Base-by-base conservation (phyloP, 345 rosid species). In the Lagerstroemia speciosa region DNA sequence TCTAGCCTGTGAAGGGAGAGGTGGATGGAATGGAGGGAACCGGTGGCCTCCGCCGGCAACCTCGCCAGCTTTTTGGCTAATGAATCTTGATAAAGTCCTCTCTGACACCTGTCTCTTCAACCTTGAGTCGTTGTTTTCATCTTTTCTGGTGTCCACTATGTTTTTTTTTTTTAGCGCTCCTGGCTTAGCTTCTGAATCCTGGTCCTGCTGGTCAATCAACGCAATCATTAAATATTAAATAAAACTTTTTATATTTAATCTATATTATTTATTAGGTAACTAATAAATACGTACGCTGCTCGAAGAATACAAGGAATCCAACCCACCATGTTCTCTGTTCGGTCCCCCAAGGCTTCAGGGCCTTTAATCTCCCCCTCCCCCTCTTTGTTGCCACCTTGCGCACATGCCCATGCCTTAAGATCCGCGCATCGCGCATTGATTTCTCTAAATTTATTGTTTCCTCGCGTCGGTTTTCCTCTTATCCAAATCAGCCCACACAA, bases 381-480 rank as follows among this genome's bases (percentile, higher is more conserved):
- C 12, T 63, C 34, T 53, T 69, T 43, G 55, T 77, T 77, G 82
- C 70, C 75, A 32, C 71, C 55, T 73, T 41, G 67, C 52, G 72
- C 84, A 83, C 87, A 81, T 81, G 87, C 78, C 73, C 63, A 66
- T 74, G 84, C 76, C 74, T 34, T 55, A 43, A 71, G 83, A 83
- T 87, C 87, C 78, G 78, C 38, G 65, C 76, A 52, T 70, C 75
- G 24, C 77, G 85, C 79, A 32, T 65, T 75, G 64, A 68, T 37
- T 58, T 66, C 46, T 41, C 46, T 41, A 68, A 77, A 55, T 68
- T 73, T 52, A 65, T 58, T 52, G 64, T 62, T 66, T 36, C 2
- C 38, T 36, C 1, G 38, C 72, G 11, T 36, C 41, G 24, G 50
- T 63, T 72, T 63, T 68, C 62, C 37, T 37, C 14, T 66, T 68